Percentiles rank a stretch among this genome's conserved stretches.
Conservation (phyloP, 148 eudicot genomes). For the Rhododendron simsii region DNA sequence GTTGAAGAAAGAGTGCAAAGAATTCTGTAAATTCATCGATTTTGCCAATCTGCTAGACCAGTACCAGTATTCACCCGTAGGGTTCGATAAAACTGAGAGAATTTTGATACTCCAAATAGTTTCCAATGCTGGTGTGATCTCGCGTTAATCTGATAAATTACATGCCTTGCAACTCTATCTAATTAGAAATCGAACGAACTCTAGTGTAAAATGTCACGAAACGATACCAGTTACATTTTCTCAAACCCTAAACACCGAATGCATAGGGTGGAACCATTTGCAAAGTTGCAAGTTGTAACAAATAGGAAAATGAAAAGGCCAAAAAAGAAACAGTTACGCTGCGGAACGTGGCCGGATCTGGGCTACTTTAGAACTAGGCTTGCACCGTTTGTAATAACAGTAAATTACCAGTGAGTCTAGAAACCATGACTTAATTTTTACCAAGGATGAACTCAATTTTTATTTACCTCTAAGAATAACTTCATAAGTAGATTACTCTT, state of each 20-base stretch:
- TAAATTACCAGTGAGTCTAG: too few species aligned
- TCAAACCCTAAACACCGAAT: too few species aligned
- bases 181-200: background rate
- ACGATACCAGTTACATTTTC: background rate
- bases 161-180: background rate
- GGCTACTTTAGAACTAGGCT: too few species aligned
- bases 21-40: background rate
- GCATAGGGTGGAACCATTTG: too few species aligned
- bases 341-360: too few species aligned
- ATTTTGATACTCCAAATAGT: background rate
- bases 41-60: background rate
- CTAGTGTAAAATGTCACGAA: background rate
- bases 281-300: too few species aligned
- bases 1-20: background rate
- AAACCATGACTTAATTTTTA: too few species aligned
- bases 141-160: background rate
- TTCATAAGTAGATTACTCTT: too few species aligned
- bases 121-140: background rate
- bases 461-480: too few species aligned
- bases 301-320: background rate
- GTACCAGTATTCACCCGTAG: background rate
- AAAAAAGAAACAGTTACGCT: background rate
- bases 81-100: background rate
- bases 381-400: too few species aligned
- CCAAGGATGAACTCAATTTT: too few species aligned